These are phyloP conservation scores for Gardenia jasminoides DNA, from an alignment of 257 asterid genomes.

Conservation along the genomic window DNA sequence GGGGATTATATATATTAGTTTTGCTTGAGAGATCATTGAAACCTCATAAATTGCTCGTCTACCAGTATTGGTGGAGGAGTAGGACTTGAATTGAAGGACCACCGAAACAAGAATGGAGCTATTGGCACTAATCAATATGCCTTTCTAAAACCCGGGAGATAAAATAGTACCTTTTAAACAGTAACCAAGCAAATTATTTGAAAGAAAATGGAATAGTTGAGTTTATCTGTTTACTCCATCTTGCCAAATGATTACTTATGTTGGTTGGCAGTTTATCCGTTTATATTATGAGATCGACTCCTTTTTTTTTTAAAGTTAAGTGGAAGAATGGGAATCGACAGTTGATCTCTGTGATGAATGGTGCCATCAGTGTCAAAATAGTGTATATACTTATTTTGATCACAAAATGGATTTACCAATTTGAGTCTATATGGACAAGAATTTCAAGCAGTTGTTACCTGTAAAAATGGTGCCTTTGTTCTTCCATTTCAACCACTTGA, in stretches of 20 bases:
- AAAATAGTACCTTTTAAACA: not conserved
- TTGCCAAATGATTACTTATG: no score
- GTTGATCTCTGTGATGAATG: no score
- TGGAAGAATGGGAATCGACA: no score
- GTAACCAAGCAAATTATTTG: not conserved
- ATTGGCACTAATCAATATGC: constrained; percentile 2
- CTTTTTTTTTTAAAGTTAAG: no score
- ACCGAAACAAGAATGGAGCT: not conserved
- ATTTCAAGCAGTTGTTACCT: not conserved
- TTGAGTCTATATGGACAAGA: not conserved
- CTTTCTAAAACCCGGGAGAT: not conserved
- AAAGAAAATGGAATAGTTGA: no score
- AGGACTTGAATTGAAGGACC: constrained; percentile 8
- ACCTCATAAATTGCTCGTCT: constrained; percentile 18
- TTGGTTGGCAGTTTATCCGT: no score
- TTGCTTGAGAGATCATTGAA: not conserved
- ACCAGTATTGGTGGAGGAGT: constrained; percentile 11
- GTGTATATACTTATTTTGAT: no score
- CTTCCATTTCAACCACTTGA: not conserved
- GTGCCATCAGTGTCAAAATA: no score
- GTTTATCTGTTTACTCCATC: no score
- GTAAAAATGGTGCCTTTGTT: not conserved
- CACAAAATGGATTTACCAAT: no score
- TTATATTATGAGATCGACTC: no score
- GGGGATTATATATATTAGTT: constrained; percentile 14